Evolutionary conservation across 2,329 filamentous ascomycete species (phyloP).

Genomic region (Aspergillus nomiae): DNA sequence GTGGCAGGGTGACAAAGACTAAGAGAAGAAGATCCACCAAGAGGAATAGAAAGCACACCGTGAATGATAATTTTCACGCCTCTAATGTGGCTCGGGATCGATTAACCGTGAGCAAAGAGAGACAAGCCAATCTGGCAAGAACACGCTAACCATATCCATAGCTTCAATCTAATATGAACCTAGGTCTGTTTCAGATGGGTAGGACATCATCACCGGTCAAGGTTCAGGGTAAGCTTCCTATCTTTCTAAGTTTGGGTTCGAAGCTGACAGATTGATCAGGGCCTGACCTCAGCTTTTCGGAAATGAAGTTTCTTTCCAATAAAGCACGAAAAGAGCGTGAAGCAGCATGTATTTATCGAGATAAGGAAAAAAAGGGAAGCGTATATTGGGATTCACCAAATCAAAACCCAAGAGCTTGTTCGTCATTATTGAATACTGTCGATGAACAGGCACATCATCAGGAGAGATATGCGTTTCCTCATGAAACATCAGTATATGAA

Average conservation of each 20-base stretch:
- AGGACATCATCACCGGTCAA: constrained; percentile 35
- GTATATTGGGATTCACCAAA: background rate
- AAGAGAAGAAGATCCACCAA: constrained; percentile 27
- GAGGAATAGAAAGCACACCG: constrained; percentile 35
- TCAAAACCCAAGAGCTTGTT: background rate
- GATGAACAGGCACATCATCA: too few species aligned
- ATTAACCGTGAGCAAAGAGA: constrained; percentile 50
- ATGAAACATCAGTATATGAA: background rate
- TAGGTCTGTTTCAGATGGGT: constrained; percentile 41
- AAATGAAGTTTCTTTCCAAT: constrained; percentile 23
- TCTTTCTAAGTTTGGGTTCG: background rate
- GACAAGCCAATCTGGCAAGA: background rate
- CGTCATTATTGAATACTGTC: constrained; percentile 8
- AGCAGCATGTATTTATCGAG: too few species aligned
- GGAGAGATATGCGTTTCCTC: background rate
- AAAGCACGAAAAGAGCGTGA: background rate
- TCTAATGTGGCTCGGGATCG: constrained; percentile 55
- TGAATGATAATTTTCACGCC: constrained; percentile 61
- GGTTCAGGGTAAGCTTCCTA: constrained; percentile 13
- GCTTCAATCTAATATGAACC: constrained; percentile 24
- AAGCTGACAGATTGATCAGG: constrained; percentile 8
- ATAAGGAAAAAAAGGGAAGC: background rate
- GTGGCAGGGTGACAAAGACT: constrained; percentile 6
- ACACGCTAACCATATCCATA: constrained; percentile 14
- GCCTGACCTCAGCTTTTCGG: constrained; percentile 25